Evolutionary conservation across 257 asterid species (phyloP), one percentile per base, ranked within the genome.

Genomic region (Capsicum pubescens): DNA sequence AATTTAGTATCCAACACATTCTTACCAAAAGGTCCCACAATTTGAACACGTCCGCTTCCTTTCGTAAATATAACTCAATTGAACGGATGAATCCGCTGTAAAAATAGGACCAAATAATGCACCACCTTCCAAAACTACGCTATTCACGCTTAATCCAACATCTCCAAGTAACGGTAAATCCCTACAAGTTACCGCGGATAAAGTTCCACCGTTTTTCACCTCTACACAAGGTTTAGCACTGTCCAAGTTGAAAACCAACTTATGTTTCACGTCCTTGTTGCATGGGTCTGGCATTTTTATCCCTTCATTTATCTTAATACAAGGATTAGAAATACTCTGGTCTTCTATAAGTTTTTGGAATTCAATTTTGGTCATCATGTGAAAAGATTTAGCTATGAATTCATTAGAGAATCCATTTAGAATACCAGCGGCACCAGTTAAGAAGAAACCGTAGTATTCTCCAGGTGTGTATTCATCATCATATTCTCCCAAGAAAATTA

Each of bases 21-120:
- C 32, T 26, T n/a, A 1, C 95, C 91, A 50, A 82, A 81, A 6
- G 85, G 86, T 3, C 91, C 92, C 39, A 81, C 83, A 2, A 92
- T 87, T 35, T 88, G 86, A 44, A 90, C 46, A 3, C 66, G 52
- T 2, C 93, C 93, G 36, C 89, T 64, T 17, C 95, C 95, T 71
- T 80, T 71, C 0, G 56, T 15, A 2, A 2, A 87, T 86, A 26
- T 86, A 90, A 60, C 88, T 39, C 7, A 90, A 8, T 15, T 82
- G 89, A 48, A 48, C 46, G 0, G 92, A 84, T 0, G 86, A 87
- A 63, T 90, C 88, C 2, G 64, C 71, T 8, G 77, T 58, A 39
- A 83, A 88, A 9, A 36, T 39, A 1, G 93, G 92, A 21, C 71
- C 87, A 0, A 84, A 8, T 19, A 81, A 84, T 0, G 88, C 19